Conservation (phyloP, 2,329 filamentous ascomycete genomes). For the Cytospora schulzeri region DNA sequence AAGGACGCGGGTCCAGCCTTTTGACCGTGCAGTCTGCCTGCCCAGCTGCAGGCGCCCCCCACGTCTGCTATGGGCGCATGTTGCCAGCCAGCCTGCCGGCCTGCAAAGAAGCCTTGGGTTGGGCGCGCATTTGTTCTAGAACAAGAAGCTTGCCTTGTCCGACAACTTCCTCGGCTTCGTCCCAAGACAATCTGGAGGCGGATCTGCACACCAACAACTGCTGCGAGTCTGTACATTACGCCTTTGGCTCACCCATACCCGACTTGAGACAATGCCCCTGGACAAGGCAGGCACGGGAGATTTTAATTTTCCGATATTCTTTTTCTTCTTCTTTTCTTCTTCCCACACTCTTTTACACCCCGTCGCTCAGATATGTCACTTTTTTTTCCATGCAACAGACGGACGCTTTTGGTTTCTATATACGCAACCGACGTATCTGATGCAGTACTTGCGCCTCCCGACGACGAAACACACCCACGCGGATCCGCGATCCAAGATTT, state of each 20-base stretch:
- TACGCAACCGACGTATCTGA: too few relatives aligned
- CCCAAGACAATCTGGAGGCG: not conserved
- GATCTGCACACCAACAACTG: not conserved
- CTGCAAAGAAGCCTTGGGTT: conserved; percentile 4
- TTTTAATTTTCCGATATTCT: not conserved
- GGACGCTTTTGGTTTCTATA: not conserved
- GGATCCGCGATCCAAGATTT: conserved; percentile 2
- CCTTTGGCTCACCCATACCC: too few relatives aligned
- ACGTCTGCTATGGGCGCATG: conserved; percentile 9
- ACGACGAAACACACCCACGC: not conserved
- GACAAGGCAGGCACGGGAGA: not conserved
- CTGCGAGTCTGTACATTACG: too few relatives aligned
- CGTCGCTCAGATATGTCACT: conserved; percentile 14
- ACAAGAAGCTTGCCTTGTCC: conserved; percentile 13
- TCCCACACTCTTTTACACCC: conserved; percentile 1
- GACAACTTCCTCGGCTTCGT: not conserved
- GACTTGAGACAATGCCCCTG: not conserved
- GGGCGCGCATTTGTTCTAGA: conserved; percentile 17
- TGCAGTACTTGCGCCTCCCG: not conserved
- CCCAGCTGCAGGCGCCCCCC: not conserved
- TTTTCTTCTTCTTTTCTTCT: not conserved
- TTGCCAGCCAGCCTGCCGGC: conserved; percentile 6
- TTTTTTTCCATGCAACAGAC: conserved; percentile 6
- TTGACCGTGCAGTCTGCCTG: not conserved
- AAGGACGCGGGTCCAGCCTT: too few relatives aligned